Base-by-base conservation (phyloP, 495 filamentous ascomycete species). In the Trichoderma gamsii region DNA sequence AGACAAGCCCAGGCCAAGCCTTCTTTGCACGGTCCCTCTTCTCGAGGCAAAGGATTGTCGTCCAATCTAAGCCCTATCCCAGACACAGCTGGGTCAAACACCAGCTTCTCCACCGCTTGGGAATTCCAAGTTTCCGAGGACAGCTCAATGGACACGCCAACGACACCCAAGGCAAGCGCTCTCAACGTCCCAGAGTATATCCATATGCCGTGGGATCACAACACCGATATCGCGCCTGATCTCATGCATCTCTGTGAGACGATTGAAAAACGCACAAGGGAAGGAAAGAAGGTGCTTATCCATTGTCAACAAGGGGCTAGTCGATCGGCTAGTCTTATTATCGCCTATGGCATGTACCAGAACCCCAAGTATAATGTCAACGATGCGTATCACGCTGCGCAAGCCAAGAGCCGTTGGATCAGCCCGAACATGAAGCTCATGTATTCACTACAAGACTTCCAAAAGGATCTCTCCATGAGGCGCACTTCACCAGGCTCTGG, bases 371-470 rank as follows among this genome's bases (percentile, higher is more conserved):
- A 96, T 71, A 91, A 86, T 69, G 95, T 98, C 67, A 96, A 97
- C 74, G 91, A 96, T 64, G 93, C 94, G 67, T 99, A 99, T 74
- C 86, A 93, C 74, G 84, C 88, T 5, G 96, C 97, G 25, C 97
- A 99, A 77, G 83, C 83, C 56, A 89, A 91, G 74, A 97, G 94
- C 74, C 87, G 85, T 71, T 99, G 95, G 95, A 96, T 99, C 66
- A 93, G 93, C 16, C 95, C 95, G 1, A 99, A 99, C 75, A 99
- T 99, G 95, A 92, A 91, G 70, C 81, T 99, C 46, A 97, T 99
- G 77, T 98, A 97, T 79, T 94, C 95, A 76, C 82, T 99, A 65
- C 94, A 96, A 49, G 95, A 99, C 74, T 99, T 97, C 78, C 86
- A 91, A 69, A 87, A 87, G 71, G 85, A 88, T 70, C 78, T 92